Percentiles rank a stretch among this genome's conserved stretches.
Evolutionary conservation across 148 eudicot genomes (phyloP).

Genomic region (Fallopia convolvulus): DNA sequence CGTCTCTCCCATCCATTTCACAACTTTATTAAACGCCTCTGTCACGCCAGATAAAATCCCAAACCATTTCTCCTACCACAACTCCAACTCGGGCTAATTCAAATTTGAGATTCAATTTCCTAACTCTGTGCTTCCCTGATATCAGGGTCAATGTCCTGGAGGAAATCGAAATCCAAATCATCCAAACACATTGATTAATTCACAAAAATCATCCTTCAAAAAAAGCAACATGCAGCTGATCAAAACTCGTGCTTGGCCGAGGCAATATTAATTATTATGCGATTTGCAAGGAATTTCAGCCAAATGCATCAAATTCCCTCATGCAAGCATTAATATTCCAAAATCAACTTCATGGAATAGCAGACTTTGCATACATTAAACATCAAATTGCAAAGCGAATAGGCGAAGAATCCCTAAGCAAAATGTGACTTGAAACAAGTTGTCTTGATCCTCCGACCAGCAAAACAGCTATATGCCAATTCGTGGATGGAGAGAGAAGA

Average conservation of each 20-base stretch:
- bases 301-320: neutral
- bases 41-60: neutral
- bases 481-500: neutral
- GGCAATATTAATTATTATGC: neutral
- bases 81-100: neutral
- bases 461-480: neutral
- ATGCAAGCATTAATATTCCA: neutral
- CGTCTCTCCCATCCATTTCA: neutral
- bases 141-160: neutral
- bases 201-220: neutral
- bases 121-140: neutral
- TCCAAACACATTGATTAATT: neutral
- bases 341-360: neutral
- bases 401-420: neutral
- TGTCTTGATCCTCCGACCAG: neutral
- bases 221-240: neutral
- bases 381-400: neutral
- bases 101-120: neutral
- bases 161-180: neutral
- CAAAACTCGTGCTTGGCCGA: neutral
- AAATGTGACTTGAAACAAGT: neutral
- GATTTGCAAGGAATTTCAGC: neutral
- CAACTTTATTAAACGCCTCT: neutral
- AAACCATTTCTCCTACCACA: neutral
- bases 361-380: neutral